Percentiles rank a stretch among this genome's conserved stretches.
phyloP scores from a whole-genome alignment of 768 basidiomycete genomes.

The Daedaleopsis sinensis region DNA sequence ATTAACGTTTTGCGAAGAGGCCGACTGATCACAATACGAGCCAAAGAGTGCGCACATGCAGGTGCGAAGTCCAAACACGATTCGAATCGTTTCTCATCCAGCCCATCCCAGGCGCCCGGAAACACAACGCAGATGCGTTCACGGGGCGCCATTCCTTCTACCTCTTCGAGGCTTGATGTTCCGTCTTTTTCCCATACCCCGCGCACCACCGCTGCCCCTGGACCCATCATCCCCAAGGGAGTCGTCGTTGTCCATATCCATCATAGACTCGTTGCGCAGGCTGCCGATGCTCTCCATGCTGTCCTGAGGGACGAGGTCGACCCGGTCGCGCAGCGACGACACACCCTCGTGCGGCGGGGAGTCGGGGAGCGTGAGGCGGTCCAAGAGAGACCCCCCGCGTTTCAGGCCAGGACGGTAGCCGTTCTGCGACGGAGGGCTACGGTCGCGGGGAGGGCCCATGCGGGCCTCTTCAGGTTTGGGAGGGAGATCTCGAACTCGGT shows the following conservation, averaged over 20 bases:
- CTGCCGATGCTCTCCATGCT: slow-evolving; percentile 21
- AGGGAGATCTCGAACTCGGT: neutral
- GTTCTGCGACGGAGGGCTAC: neutral
- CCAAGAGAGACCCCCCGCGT: slow-evolving; percentile 41
- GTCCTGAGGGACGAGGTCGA: slow-evolving; percentile 33
- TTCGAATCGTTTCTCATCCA: too few relatives aligned
- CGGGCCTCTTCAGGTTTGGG: neutral
- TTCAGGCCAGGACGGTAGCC: slow-evolving; percentile 13
- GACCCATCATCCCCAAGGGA: neutral
- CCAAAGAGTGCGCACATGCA: slow-evolving; percentile 1
- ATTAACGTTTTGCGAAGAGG: slow-evolving; percentile 1
- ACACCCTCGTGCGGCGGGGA: slow-evolving; percentile 11
- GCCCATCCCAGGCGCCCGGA: neutral
- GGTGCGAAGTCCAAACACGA: neutral
- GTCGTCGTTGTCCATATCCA: slow-evolving; percentile 16
- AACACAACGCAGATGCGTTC: neutral
- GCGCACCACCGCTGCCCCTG: neutral
- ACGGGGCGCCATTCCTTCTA: slow-evolving; percentile 8
- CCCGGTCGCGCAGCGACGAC: slow-evolving; percentile 39
- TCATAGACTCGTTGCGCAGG: neutral
- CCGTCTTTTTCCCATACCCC: slow-evolving; percentile 10
- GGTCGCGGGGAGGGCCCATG: slow-evolving; percentile 4
- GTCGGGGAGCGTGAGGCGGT: slow-evolving; percentile 37
- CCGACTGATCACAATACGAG: slow-evolving; percentile 7
- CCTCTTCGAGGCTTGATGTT: slow-evolving; percentile 7